Conservation (phyloP, 352 stramenopile species). For the Phytopythium delawarense region DNA sequence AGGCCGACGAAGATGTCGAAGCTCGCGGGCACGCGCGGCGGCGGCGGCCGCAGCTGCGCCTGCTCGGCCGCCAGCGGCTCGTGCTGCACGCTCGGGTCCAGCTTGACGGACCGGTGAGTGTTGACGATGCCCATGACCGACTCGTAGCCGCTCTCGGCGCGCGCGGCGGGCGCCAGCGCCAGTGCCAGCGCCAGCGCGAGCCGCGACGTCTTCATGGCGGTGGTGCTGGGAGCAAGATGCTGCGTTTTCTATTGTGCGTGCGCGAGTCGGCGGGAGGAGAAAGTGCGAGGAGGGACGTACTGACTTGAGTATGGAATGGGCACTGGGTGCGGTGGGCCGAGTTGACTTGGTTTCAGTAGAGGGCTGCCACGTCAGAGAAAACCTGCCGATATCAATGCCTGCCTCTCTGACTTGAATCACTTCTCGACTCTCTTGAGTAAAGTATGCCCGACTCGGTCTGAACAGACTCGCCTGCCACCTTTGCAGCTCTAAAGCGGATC, state of each 20-base stretch:
- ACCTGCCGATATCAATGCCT: no score
- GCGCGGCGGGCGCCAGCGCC: slow-evolving; percentile 3
- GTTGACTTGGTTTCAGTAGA: neutral
- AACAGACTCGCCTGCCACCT: no score
- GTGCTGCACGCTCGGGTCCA: slow-evolving; percentile 75
- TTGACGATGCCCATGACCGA: slow-evolving; percentile 56
- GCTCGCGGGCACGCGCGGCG: slow-evolving; percentile 38
- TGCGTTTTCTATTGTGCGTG: neutral
- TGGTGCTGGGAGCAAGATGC: neutral
- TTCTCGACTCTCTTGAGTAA: no score
- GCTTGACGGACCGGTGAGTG: slow-evolving; percentile 43
- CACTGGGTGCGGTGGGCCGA: slow-evolving; percentile 7
- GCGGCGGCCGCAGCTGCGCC: slow-evolving; percentile 46
- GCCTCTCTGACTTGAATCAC: no score
- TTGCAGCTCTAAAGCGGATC: no score
- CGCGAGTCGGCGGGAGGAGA: neutral
- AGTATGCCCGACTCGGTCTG: no score
- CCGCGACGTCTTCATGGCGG: neutral
- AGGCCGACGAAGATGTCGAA: slow-evolving; percentile 73
- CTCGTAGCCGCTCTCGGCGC: slow-evolving; percentile 18
- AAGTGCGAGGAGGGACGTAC: slow-evolving; percentile 15
- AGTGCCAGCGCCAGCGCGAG: slow-evolving; percentile 10
- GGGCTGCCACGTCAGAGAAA: neutral
- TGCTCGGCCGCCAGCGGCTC: slow-evolving; percentile 39
- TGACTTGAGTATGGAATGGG: no score